Evolutionary conservation across 2,329 filamentous ascomycete species (phyloP), one percentile per base, ranked within the genome.

Genomic region (Pseudogymnoascus sp.): DNA sequence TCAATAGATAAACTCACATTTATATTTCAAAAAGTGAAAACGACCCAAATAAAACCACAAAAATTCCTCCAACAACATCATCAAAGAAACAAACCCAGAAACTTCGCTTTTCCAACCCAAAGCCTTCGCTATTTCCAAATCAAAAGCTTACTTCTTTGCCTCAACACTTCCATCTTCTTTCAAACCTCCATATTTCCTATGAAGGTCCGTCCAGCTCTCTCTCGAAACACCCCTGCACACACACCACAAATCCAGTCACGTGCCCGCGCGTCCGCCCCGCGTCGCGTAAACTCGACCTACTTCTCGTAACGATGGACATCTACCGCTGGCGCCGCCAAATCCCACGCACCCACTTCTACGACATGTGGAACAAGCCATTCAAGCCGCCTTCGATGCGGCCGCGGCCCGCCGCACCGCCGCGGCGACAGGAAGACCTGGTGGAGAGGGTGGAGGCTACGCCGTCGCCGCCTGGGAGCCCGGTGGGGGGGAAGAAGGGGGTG

Each of bases 321-420:
- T 45, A 45, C 40, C 40, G 27, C 10, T 45, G 40, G 40, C 40
- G 40, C 2, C 40, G 40, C 40, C 40, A 27, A 21, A 45, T 45
- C 40, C 40, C 40, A n/a, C 40, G 40, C 40, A 27, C 2, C 2
- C 5, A 27, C 21, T 45, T 45, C 40, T 45, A 45, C 40, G 40
- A 45, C 40, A 58, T 58, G 52, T 58, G 52, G 52, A 33, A 33
- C 29, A 58, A 58, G 12, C 52, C 52, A 10, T 58, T 58, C 29
- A 58, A 58, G 33, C 52, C 52, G 12, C 52, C 52, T 4, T 58
- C 52, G 33, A 58, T 58, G 52, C 33, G 33, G 8, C 8, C 52
- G 15, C 52, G 33, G 27, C 52, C 52, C 1, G n/a, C 18, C 29
- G 33, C 12, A 33, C n/a, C n/a, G 52, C 27, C 52, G 9, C n/a